Base-by-base conservation (phyloP, 2,329 filamentous ascomycete genomes). In the Curvularia lunata region DNA sequence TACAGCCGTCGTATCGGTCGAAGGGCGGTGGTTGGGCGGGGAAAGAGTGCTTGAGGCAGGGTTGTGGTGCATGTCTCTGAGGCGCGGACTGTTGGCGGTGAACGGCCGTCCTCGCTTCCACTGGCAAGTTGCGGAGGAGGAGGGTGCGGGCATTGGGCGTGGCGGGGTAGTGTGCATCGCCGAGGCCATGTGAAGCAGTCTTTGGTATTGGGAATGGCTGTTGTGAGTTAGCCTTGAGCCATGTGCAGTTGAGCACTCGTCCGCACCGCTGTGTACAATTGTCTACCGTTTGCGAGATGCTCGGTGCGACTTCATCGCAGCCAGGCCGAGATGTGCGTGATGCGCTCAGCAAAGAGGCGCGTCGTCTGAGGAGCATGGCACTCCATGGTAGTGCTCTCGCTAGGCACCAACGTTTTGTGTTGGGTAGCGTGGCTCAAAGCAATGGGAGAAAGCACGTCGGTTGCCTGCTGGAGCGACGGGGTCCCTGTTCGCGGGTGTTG, bases 381-480 rank as follows among this genome's bases (percentile, higher is more conserved):
- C 70, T 73, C 74, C 73, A 76, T 76, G 57, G 63, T 68, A 64
- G 67, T 69, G 71, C 70, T 69, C 63, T 63, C 28, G 48, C 59
- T 63, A 74, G 73, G 70, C 71, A 73, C 68, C 59, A 61, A 59
- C 54, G 58, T 63, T 49, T 12, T 43, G 47, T 10, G 50, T 45
- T 63, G 49, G 49, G 58, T 50, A 52, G 46, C 53, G 46, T 47
- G 48, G 45, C 13, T 56, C 27, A 32, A 43, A 45, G 53, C 45
- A 27, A 13, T 48, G 52, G 30, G 53, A 48, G 40, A 48, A 13
- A 30, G 52, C 54, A 54, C 38, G 50, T 58, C 3, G 50, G 55
- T 50, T 70, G 68, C 65, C 67, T 73, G 60, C 51, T 58, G 54
- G 54, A 54, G 48, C 48, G 59, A 52, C 28, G 51, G 54, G 57